Evolutionary conservation across 1,284 basidiomycete species (phyloP).

Genomic region (Apiotrichum gracile): DNA sequence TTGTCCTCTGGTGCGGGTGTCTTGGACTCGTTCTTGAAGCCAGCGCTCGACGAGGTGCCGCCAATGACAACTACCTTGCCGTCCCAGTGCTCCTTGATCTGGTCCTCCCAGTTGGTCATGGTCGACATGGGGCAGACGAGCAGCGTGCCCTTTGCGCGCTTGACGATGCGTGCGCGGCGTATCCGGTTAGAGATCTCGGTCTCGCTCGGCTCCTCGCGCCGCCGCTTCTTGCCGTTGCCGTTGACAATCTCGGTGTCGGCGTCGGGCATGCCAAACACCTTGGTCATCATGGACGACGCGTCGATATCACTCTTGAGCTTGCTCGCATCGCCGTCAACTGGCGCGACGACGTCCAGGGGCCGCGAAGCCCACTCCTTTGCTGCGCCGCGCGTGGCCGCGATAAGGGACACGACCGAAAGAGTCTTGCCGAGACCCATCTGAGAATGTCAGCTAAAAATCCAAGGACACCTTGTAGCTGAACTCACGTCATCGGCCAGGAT

Average conservation of each 20-base stretch:
- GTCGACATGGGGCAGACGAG: constrained; percentile 95
- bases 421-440: constrained; percentile 96
- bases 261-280: constrained; percentile 75
- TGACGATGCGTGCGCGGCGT: constrained; percentile 66
- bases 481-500: constrained; percentile 86
- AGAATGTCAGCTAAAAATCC: constrained; percentile 18
- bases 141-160: constrained; percentile 81
- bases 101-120: constrained; percentile 97
- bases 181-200: constrained; percentile 38
- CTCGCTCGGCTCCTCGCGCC: constrained; percentile 20
- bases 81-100: constrained; percentile 91
- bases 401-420: constrained; percentile 81
- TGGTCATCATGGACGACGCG: constrained; percentile 63
- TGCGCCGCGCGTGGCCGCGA: constrained; percentile 73
- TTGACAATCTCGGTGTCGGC: constrained; percentile 16
- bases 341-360: constrained; percentile 49
- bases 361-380: constrained; percentile 57
- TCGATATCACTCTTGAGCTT: constrained; percentile 47
- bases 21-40: constrained; percentile 22
- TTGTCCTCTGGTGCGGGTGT: constrained; percentile 17
- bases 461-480: constrained; percentile 12
- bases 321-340: constrained; percentile 48
- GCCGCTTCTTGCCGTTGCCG: constrained; percentile 36
- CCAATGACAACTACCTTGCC: constrained; percentile 74
- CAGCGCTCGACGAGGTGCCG: constrained; percentile 52